Evolutionary conservation across 768 basidiomycete genomes (phyloP).

Genomic region (Mycena galopus): DNA sequence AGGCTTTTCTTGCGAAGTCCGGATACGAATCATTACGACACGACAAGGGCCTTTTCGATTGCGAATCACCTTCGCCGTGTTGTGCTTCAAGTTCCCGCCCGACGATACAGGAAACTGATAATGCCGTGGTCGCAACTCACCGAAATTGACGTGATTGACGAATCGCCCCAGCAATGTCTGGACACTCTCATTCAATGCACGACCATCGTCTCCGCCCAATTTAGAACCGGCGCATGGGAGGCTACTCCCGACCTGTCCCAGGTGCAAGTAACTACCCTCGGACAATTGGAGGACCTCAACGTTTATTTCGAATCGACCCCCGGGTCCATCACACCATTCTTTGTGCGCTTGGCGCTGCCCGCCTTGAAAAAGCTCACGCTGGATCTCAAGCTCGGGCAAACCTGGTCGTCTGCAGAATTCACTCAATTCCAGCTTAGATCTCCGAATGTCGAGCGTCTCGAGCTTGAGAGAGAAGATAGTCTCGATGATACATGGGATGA

Average conservation of each 20-base stretch:
- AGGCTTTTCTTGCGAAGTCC: background rate
- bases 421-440: conserved; percentile 19
- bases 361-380: background rate
- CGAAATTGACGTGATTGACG: background rate
- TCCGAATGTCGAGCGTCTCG: conserved; percentile 9
- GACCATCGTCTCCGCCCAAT: background rate
- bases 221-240: background rate
- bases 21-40: background rate
- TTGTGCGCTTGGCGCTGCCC: conserved; percentile 17
- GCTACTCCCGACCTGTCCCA: background rate
- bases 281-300: background rate
- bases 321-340: conserved; percentile 4
- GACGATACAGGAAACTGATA: background rate
- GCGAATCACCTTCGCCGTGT: background rate
- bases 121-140: conserved; percentile 29
- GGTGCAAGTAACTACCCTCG: background rate
- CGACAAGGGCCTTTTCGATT: background rate
- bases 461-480: background rate
- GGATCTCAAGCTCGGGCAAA: background rate
- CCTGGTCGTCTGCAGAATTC: conserved; percentile 4
- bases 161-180: background rate
- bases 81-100: background rate
- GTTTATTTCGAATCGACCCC: background rate
- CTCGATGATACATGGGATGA: background rate
- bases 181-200: conserved; percentile 16